Evolutionary conservation across 176 grass and related monocot species (phyloP).

Genomic region (Hsuehochloa calcarea): DNA sequence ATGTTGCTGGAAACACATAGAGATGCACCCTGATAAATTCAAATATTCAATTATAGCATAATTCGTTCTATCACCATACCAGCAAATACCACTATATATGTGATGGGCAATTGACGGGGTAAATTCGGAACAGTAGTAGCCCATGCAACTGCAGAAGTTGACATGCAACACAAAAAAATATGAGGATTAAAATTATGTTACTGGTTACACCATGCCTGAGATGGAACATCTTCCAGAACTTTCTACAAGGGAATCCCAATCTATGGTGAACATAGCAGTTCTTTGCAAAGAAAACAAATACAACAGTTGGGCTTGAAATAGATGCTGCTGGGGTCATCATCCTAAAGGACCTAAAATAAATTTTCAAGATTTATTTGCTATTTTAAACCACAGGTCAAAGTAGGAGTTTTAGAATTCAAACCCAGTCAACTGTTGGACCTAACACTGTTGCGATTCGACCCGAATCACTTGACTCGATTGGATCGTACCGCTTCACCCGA

Average conservation of each 20-base stretch:
- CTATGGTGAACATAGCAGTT: not conserved
- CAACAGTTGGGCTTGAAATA: not conserved
- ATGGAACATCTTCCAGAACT: not conserved
- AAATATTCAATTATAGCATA: not conserved
- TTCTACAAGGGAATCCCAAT: not conserved
- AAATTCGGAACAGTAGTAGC: not conserved
- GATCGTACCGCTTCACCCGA: too few species aligned
- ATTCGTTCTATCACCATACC: not conserved
- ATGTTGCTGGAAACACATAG: conserved; percentile 12
- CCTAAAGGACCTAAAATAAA: too few species aligned
- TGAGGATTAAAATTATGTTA: too few species aligned
- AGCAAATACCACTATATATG: not conserved
- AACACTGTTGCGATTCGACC: too few species aligned
- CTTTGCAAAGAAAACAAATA: not conserved
- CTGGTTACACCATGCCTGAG: not conserved
- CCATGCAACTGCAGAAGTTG: not conserved
- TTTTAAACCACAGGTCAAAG: too few species aligned
- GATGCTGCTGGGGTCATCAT: not conserved
- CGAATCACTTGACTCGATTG: too few species aligned
- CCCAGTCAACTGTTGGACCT: too few species aligned
- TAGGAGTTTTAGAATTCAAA: too few species aligned
- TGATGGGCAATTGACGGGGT: not conserved
- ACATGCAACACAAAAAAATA: not conserved
- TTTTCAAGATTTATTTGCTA: too few species aligned
- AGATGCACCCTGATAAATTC: not conserved